Evolutionary conservation across 1,139 yeast species (phyloP), one percentile per base, ranked within the genome.

Genomic region (Zygoascus meyerae): DNA sequence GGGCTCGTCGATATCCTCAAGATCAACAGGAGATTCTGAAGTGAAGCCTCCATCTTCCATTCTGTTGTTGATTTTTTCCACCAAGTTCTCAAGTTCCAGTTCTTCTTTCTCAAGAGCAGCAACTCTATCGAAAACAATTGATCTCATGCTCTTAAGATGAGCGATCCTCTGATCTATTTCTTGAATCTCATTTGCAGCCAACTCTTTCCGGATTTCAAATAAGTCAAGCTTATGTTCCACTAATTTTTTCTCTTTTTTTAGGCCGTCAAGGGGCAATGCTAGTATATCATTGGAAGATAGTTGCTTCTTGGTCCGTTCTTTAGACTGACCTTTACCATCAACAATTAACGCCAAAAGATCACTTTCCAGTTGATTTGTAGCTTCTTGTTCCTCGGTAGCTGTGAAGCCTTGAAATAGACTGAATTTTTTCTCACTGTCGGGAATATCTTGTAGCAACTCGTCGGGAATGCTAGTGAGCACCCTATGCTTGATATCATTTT

Each of bases 341-440:
- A 10, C n/a, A 10, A 34, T 10, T 7, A 21, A 21, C 4, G 26
- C 26, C 16, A 39, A 26, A 8, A 26, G 34, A 21, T 21, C 26
- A 8, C 29, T 4, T 28, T 18, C 32, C 15, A 40, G 30, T 6
- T 38, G 40, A 5, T 40, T 1, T 79, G 79, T 29, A 12, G 17
- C 28, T 8, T 18, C 32, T 16, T 42, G 47, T 18, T 52, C 55
- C 38, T 75, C 57, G 0, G 77, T 70, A 1, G 86, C 86, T 53
- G 71, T 74, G 57, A 81, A 83, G 0, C 87, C 89, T 60, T 83
- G 86, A 55, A 76, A 80, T 15, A 83, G 64, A 1, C 86, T 77
- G 57, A 71, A 78, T 38, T 55, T 49, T 33, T 60, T 54, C 28
- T 57, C 57, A 17, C 59, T 54, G 37, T 53, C 56, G 16, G 41